These are phyloP conservation scores for Phytomonas sp. DNA, from an alignment of 208 protist genomes.

Conservation along the genomic window DNA sequence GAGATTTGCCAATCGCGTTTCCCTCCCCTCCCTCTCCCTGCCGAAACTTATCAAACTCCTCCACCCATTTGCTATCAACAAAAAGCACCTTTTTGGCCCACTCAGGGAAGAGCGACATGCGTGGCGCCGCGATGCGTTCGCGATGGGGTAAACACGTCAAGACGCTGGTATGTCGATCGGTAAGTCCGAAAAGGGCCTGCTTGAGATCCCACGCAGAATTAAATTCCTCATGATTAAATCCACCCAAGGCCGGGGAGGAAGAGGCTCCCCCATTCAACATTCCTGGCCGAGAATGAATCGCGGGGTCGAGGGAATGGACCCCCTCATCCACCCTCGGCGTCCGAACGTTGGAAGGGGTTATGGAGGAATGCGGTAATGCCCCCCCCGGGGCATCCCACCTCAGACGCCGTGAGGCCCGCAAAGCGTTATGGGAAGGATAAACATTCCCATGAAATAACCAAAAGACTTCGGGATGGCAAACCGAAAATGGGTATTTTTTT, in stretches of 20 bases:
- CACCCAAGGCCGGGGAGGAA: background rate
- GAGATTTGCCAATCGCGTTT: background rate
- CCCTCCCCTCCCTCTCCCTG: background rate
- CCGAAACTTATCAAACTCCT: conserved; percentile 15
- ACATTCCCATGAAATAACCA: conserved; percentile 4
- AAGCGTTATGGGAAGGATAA: background rate
- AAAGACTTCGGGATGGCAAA: background rate
- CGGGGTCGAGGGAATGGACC: background rate
- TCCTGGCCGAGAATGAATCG: background rate
- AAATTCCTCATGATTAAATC: background rate
- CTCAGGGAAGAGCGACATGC: conserved; percentile 34
- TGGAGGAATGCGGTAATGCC: background rate
- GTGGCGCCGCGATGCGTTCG: conserved; percentile 19
- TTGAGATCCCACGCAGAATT: background rate
- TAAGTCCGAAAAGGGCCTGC: conserved; percentile 34
- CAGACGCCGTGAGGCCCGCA: background rate
- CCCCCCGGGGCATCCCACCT: background rate
- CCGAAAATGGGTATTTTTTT: background rate
- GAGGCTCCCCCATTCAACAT: background rate
- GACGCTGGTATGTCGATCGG: conserved; percentile 24
- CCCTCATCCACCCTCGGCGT: background rate
- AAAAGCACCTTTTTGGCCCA: conserved; percentile 28
- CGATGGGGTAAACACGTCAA: conserved; percentile 27
- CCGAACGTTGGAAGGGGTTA: background rate
- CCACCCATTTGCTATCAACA: conserved; percentile 28